Percentiles rank a stretch among this genome's conserved stretches.
These are phyloP conservation scores for Populus nigra DNA, from an alignment of 345 rosid species.

Conservation along the genomic window DNA sequence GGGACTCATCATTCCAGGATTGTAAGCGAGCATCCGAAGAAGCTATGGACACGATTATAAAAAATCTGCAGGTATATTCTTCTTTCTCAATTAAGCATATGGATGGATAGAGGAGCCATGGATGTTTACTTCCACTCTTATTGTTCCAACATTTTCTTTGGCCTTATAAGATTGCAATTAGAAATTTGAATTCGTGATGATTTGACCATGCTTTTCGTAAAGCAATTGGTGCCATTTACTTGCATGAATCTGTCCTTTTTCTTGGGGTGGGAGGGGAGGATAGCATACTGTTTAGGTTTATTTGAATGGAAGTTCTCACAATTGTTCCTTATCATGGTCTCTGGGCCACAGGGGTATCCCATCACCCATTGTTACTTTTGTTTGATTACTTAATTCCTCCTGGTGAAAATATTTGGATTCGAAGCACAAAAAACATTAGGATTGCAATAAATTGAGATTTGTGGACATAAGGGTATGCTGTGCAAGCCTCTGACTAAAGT, in stretches of 20 bases:
- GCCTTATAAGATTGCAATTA: not conserved
- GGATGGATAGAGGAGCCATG: not conserved
- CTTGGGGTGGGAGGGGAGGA: not conserved
- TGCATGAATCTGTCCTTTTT: not conserved
- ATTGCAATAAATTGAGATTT: not conserved
- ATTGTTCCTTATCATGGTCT: not conserved
- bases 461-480: not conserved
- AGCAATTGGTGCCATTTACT: not conserved
- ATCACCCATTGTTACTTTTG: not conserved
- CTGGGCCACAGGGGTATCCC: not conserved
- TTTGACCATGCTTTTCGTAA: not conserved
- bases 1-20: conserved; percentile 94
- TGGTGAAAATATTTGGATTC: not conserved
- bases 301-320: not conserved
- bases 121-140: not conserved
- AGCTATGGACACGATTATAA: conserved; percentile 64
- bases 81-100: conserved; percentile 10
- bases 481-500: not conserved
- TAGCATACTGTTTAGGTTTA: not conserved
- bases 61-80: conserved; percentile 68
- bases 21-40: conserved; percentile 97
- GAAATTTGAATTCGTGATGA: not conserved
- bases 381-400: not conserved
- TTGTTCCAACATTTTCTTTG: not conserved
- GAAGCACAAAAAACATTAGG: not conserved